Evolutionary conservation across 148 eudicot species (phyloP), one percentile per base, ranked within the genome.

Genomic region (Chenopodium album): DNA sequence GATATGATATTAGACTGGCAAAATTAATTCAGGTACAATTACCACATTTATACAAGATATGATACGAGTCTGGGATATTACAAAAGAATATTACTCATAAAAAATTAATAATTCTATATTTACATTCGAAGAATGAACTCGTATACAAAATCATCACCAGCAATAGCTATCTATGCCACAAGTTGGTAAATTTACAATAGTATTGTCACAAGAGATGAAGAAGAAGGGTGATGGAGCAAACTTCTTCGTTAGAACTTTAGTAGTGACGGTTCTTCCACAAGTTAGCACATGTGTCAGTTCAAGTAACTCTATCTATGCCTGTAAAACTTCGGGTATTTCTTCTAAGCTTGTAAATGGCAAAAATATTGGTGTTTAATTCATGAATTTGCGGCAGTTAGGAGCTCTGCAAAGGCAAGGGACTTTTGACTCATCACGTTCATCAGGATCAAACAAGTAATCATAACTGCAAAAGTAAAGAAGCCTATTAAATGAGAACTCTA

Each of bases 351-450:
- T 60, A 28, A 20, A 37, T 65, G 81, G 72, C 29, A 48, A 80
- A 54, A 80, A 79, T 4, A 26, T 79, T 17, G 68, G 59, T 12
- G 44, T 64, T 86, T 88, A 91, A 76, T 92, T 94, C 94, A 95
- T 84, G 81, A 90, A 95, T 79, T 88, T 91, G 84, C 97, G 87
- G 79, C 98, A 95, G 84, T 91, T 91, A 31, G 94, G 86, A 83
- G 96, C 89, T 88, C 87, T 69, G 81, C 98, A 95, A n/a, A 91
- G 82, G 82, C 98, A 95, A 9, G 97, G 98, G 62, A 95, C 97
- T 86, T 90, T 93, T 23, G 87, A 83, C 63, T 93, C 98, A 23
- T 94, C 98, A 3, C 81, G 91, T 83, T 94, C 98, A 73, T 95
- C 98, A 0, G 94, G 90, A 68, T 95, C 98, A 77, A 95, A 95